Base-by-base conservation (phyloP, 2,329 filamentous ascomycete species). In the Talaromyces sp. region DNA sequence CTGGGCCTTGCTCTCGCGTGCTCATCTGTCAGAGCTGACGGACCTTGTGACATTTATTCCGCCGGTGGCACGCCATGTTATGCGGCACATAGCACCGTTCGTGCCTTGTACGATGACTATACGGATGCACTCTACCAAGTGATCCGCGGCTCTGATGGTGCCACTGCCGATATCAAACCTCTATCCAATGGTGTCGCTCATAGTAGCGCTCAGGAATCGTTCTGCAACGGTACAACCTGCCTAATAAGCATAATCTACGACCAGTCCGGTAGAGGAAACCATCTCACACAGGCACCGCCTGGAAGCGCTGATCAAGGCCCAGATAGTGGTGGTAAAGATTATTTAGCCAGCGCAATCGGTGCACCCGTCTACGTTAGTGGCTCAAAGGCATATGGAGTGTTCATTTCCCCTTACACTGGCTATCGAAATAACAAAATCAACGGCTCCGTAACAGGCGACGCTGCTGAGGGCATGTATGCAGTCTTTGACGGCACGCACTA, bases 191-290 rank as follows among this genome's bases (percentile, higher is more conserved):
- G 62, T 29, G 53, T 58, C 27, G 62, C 62, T 8, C 5, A 64
- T 49, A 25, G 40, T 15, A 53, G 15, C 47, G 29, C 40, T 6
- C 62, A 64, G n/a, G 62, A 64, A 38, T 47, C 40, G 8, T 64
- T 64, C 53, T 64, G 62, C 22, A 11, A 22, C 15, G 25, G 53
- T 40, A 40, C 62, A 25, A 64, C 62, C 17, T 64, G 62, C 5
- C 62, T 64, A 1, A 64, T 64, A 22, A 47, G 25, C 36, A 64
- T 64, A n/a, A 64, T 64, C 38, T 64, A 64, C 19, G 62, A 64
- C 27, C 62, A 64, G 13, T 58, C 62, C 0, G 62, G 62, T 29
- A 47, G 25, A 38, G 62, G 62, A n/a, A 64, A 64, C 15, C 19
- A 64, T 17, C 62, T 64, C 27, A 64, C 40, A 2, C 62, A 64